Percentiles rank a stretch among this genome's conserved stretches.
Conservation (phyloP, 2,329 filamentous ascomycete species). For the Kalaharituber pfeilii region DNA sequence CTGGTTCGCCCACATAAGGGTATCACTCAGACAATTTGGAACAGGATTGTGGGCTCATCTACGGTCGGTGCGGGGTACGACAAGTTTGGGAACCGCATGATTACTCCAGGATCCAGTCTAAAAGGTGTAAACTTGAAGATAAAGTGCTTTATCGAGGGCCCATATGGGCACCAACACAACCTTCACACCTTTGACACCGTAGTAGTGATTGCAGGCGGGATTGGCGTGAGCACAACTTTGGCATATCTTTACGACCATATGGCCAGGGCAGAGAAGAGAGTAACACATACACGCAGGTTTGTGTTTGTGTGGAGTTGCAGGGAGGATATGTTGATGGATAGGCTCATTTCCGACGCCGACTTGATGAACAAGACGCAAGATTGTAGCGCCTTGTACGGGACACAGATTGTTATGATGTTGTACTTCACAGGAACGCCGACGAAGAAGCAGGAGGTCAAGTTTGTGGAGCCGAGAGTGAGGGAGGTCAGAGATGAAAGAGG, state of each 20-base stretch:
- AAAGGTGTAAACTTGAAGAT: neutral
- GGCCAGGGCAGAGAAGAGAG: neutral
- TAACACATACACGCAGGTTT: slow-evolving; percentile 1
- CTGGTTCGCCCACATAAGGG: slow-evolving; percentile 15
- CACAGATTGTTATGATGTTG: neutral
- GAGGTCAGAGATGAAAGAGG: neutral
- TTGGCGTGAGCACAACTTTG: slow-evolving; percentile 17
- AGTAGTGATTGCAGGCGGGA: slow-evolving; percentile 16
- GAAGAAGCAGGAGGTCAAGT: neutral
- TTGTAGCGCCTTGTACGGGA: neutral
- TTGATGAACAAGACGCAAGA: slow-evolving; percentile 1
- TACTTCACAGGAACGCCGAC: neutral
- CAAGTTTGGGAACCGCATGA: neutral
- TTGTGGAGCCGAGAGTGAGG: neutral
- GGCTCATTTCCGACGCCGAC: neutral
- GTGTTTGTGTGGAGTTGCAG: slow-evolving; percentile 6
- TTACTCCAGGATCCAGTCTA: neutral
- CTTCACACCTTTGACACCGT: slow-evolving; percentile 17
- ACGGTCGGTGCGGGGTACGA: slow-evolving; percentile 6
- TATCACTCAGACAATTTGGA: slow-evolving; percentile 12
- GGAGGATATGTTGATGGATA: slow-evolving; percentile 3
- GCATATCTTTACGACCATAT: slow-evolving; percentile 11
- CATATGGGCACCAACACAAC: slow-evolving; percentile 15
- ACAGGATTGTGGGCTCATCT: slow-evolving; percentile 12
- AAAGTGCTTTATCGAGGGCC: slow-evolving; percentile 15